Evolutionary conservation across 1,284 basidiomycete genomes (phyloP).

Genomic region (Irpex lacteus): DNA sequence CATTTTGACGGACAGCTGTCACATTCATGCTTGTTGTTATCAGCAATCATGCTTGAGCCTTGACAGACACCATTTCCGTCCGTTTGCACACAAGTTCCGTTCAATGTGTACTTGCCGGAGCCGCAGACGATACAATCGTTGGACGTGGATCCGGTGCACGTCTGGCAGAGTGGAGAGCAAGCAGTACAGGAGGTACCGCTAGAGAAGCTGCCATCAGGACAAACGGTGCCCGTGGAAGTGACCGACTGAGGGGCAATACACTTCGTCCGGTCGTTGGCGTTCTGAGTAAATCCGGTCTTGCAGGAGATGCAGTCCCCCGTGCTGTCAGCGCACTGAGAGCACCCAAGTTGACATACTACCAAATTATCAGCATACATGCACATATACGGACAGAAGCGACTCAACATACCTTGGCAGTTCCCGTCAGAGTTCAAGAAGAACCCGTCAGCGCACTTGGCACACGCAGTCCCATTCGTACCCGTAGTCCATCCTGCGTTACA

Average conservation of each 20-base stretch:
- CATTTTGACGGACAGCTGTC: constrained; percentile 82
- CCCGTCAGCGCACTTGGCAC: constrained; percentile 67
- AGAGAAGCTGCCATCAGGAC: constrained; percentile 65
- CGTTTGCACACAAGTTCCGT: constrained; percentile 65
- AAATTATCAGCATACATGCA: constrained; percentile 17
- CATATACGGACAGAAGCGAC: background rate
- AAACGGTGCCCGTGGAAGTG: constrained; percentile 52
- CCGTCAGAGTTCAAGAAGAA: constrained; percentile 71
- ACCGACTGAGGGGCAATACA: constrained; percentile 53
- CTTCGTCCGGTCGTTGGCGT: constrained; percentile 62
- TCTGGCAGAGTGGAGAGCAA: constrained; percentile 67
- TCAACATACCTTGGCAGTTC: constrained; percentile 60
- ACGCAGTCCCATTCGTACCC: constrained; percentile 66
- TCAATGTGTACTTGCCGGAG: constrained; percentile 53
- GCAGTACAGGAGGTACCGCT: constrained; percentile 50
- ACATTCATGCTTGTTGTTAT: constrained; percentile 77
- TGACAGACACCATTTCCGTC: constrained; percentile 69
- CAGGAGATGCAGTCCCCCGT: constrained; percentile 73
- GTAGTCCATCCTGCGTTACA: constrained; percentile 78
- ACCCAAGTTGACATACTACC: constrained; percentile 67
- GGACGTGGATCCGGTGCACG: constrained; percentile 66
- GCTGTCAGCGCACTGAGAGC: constrained; percentile 60
- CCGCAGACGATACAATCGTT: constrained; percentile 70
- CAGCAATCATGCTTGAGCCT: constrained; percentile 67
- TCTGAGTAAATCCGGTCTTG: constrained; percentile 60